A percentile compares a stretch with the other conserved stretches of the same genome.
Conservation (phyloP, 345 rosid species). For the Salix udensis region DNA sequence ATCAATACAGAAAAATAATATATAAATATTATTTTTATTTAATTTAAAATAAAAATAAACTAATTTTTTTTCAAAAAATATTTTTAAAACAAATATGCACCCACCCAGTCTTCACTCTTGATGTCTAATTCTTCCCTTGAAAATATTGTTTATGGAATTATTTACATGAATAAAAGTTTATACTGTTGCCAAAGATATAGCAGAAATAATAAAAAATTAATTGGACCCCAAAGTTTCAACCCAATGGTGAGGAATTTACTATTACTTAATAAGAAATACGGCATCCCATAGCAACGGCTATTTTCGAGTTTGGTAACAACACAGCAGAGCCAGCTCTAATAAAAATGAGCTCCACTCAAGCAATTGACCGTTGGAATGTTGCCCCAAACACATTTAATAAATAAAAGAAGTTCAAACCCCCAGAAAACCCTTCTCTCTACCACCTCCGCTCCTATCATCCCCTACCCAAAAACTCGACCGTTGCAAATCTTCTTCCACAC, state of each 20-base stretch:
- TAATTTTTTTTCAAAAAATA: too few species aligned
- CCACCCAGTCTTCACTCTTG: not conserved
- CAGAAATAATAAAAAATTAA: not conserved
- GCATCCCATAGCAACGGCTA: constrained; percentile 1
- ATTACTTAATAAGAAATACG: too few species aligned
- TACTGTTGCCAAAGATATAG: not conserved
- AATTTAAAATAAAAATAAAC: too few species aligned
- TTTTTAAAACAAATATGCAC: accelerated
- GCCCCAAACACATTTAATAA: too few species aligned
- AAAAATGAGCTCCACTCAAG: not conserved
- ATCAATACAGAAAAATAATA: accelerated
- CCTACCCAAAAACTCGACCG: constrained; percentile 41
- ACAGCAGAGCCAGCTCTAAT: not conserved
- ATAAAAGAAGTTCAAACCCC: not conserved
- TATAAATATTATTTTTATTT: too few species aligned
- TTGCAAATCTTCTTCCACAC: constrained; percentile 30
- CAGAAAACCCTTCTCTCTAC: not conserved
- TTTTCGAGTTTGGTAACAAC: not conserved
- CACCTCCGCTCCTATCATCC: constrained; percentile 11
- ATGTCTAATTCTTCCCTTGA: too few species aligned
- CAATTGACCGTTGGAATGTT: constrained; percentile 13
- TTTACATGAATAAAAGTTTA: too few species aligned
- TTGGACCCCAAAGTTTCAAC: not conserved
- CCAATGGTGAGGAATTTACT: too few species aligned
- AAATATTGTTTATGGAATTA: too few species aligned